A percentile compares a stretch with the other conserved stretches of the same genome.
These are phyloP conservation scores for Avena sativa DNA, from an alignment of 176 grass and related monocot species.

Conservation along the genomic window DNA sequence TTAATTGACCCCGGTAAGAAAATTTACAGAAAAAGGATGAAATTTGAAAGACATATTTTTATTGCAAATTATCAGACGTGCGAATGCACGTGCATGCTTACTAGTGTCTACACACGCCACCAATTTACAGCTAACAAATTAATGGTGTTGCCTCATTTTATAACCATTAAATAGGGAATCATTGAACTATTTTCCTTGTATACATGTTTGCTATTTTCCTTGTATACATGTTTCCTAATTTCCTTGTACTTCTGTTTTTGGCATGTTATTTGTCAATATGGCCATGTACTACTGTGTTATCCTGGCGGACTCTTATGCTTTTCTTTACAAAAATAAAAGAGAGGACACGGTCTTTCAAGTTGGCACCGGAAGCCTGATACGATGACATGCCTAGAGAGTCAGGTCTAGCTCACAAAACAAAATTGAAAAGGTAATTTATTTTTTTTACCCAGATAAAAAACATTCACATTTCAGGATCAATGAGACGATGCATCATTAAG, in stretches of 20 bases:
- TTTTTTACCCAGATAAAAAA: no score
- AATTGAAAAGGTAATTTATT: no score
- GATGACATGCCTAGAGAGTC: no score
- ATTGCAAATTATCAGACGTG: no score
- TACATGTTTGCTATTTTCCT: background rate
- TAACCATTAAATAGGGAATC: background rate
- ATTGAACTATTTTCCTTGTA: background rate
- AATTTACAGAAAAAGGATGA: no score
- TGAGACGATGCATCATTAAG: background rate
- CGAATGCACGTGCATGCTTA: no score
- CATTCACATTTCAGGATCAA: no score
- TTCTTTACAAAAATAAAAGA: background rate
- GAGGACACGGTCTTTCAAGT: background rate
- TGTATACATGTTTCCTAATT: background rate
- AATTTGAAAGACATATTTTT: no score
- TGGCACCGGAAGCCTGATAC: background rate
- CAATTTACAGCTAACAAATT: slow-evolving; percentile 3
- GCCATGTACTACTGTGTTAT: background rate
- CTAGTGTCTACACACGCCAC: background rate
- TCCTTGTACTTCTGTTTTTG: background rate
- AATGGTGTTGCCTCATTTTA: background rate
- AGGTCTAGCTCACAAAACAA: no score
- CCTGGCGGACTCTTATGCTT: background rate
- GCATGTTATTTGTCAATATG: slow-evolving; percentile 30
- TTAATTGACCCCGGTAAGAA: no score